Evolutionary conservation across 495 filamentous ascomycete genomes (phyloP).

Genomic region (Penicillium atrosanguineum): DNA sequence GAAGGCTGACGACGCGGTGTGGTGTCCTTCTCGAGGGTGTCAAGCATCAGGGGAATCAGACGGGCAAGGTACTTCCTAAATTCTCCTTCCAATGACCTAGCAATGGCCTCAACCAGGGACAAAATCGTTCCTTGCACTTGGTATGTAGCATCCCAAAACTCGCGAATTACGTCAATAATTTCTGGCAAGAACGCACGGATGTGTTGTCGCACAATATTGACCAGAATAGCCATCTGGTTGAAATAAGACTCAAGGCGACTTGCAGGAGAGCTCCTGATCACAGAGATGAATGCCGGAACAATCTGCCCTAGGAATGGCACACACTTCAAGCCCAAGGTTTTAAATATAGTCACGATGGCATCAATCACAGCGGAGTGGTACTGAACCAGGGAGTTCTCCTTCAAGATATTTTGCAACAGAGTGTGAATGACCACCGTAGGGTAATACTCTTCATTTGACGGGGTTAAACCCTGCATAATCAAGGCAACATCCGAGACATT

Average conservation of each 20-base stretch:
- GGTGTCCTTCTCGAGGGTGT: constrained; percentile 83
- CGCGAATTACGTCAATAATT: constrained; percentile 77
- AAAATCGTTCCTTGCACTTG: constrained; percentile 87
- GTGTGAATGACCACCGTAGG: constrained; percentile 97
- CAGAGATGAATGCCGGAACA: constrained; percentile 85
- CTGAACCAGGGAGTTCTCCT: constrained; percentile 80
- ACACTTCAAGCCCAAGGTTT: constrained; percentile 90
- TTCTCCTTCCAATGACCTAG: constrained; percentile 90
- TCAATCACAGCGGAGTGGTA: constrained; percentile 96
- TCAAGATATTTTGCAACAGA: constrained; percentile 78
- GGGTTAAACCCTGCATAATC: constrained; percentile 96
- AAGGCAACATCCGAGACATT: constrained; percentile 88
- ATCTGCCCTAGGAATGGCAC: constrained; percentile 91
- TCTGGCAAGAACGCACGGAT: constrained; percentile 83
- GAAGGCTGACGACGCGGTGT: constrained; percentile 70
- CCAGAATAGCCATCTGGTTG: constrained; percentile 88
- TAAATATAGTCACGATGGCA: constrained; percentile 97
- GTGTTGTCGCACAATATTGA: constrained; percentile 93
- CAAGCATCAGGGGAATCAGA: constrained; percentile 87
- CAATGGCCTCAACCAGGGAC: constrained; percentile 85
- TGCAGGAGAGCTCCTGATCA: constrained; percentile 72
- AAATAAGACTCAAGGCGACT: constrained; percentile 89
- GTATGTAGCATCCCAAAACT: constrained; percentile 77
- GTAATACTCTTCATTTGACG: constrained; percentile 96
- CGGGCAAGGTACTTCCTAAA: constrained; percentile 92